Conservation (phyloP, 2,329 filamentous ascomycete genomes). For the Trichoderma sp. region DNA sequence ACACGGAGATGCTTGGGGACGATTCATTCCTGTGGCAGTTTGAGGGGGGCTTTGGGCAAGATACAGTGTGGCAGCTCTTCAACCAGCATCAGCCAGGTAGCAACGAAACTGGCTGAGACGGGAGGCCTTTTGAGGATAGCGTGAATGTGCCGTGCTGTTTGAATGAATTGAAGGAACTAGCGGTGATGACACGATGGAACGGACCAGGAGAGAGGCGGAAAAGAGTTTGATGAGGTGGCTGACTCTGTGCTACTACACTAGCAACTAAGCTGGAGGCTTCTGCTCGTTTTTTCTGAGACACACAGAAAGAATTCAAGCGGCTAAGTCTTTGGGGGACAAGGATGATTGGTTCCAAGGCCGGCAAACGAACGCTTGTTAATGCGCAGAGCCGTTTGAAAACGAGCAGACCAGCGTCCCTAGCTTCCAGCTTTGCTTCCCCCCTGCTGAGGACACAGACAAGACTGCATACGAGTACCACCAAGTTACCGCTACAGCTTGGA, state of each 20-base stretch:
- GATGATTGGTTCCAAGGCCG: neutral
- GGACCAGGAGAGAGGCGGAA: neutral
- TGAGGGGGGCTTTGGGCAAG: slow-evolving; percentile 52
- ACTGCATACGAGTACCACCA: neutral
- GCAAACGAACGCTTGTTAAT: neutral
- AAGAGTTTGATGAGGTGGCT: neutral
- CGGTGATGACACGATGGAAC: neutral
- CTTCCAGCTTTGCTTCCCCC: neutral
- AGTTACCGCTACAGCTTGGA: neutral
- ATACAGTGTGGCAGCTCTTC: slow-evolving; percentile 56
- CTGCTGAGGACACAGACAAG: neutral
- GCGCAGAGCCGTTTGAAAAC: neutral
- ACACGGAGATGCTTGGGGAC: slow-evolving; percentile 10
- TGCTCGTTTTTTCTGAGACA: neutral
- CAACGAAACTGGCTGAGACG: slow-evolving; percentile 17
- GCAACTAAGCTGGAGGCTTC: neutral
- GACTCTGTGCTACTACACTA: neutral
- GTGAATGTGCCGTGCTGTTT: neutral
- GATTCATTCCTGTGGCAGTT: slow-evolving; percentile 44
- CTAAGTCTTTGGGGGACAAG: neutral
- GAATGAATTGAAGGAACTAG: neutral
- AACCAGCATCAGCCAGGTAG: slow-evolving; percentile 45
- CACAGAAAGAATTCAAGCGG: neutral
- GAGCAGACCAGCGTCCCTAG: neutral
- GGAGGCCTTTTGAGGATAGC: neutral